Evolutionary conservation across 192 early-diverging fungal genomes (phyloP), one percentile per base, ranked within the genome.

Genomic region (Coemansia guatemalensis): DNA sequence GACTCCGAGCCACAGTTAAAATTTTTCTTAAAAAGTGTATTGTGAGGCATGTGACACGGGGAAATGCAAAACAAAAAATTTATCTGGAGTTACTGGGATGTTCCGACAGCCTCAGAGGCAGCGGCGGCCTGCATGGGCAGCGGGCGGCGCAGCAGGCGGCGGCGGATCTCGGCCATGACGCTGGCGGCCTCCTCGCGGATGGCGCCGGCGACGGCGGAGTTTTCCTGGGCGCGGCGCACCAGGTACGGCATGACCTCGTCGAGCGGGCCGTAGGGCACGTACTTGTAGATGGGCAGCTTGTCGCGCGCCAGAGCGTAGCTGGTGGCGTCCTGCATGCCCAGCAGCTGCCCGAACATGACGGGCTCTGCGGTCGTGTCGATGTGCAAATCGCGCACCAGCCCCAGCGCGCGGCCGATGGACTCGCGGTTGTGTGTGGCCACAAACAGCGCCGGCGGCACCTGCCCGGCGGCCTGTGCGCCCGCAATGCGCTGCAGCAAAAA

Each of bases 161-260:
- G 58, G 54, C 54, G 61, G 61, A 90, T 64, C 69, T 92, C 90
- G 47, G 80, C 69, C 82, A 85, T 83, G 59, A 90, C 67, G 48
- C 82, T 30, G 11, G 64, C 50, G 22, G 85, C 83, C 77, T 92
- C 90, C 26, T 71, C 56, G 25, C 66, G 55, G 52, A 87, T 85
- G 44, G 87, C 85, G 8, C 84, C 85, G 33, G 94, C 69, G 1
- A 97, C 84, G 25, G 89, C 85, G 8, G 88, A 86, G 85, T 99
- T 99, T 75, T 99, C 96, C 79, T 94, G 91, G 32, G 93, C 96
- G 22, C 96, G 87, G 32, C 96, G 89, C 47, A 95, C 82, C 58
- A 99, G 80, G 67, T 95, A 99, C 5, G 96, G 95, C 71, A 99
- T 92, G 47, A 93, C 90, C 62, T 95, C 91, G 21, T 88, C 83